A percentile compares a stretch with the other conserved stretches of the same genome.
Evolutionary conservation across 2,329 filamentous ascomycete genomes (phyloP).

Genomic region (Grosmannia clavigera): DNA sequence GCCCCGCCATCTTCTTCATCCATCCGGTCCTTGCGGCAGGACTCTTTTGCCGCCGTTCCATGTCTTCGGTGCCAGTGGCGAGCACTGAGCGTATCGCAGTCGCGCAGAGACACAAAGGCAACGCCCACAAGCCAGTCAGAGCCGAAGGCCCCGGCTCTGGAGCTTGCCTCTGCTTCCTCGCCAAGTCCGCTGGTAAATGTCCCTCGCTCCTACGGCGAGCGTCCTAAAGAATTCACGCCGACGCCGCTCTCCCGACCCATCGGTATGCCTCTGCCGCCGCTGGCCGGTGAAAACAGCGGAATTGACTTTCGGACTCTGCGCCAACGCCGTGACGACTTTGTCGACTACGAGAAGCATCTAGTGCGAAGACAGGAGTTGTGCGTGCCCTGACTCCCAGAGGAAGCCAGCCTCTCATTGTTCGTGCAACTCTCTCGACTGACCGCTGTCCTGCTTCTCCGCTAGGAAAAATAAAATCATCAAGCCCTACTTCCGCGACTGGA

Average conservation of each 20-base stretch:
- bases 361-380: conserved; percentile 64
- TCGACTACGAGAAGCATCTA: conserved; percentile 76
- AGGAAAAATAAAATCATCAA: conserved; percentile 66
- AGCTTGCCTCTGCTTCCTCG: neutral
- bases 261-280: conserved; percentile 63
- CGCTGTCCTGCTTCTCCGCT: neutral
- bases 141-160: conserved; percentile 4
- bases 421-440: neutral
- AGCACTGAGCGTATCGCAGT: conserved; percentile 1
- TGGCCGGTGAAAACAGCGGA: conserved; percentile 70
- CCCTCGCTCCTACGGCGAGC: conserved; percentile 47
- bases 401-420: neutral
- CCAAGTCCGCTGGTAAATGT: conserved; percentile 37
- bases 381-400: conserved; percentile 11
- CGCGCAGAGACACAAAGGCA: conserved; percentile 12
- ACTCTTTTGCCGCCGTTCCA: conserved; percentile 7
- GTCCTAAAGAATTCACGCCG: conserved; percentile 42
- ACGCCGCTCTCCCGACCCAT: conserved; percentile 60
- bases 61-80: conserved; percentile 40
- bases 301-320: conserved; percentile 53
- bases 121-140: conserved; percentile 17
- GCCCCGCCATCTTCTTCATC: neutral
- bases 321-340: conserved; percentile 67
- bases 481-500: conserved; percentile 95
- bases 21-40: neutral